Evolutionary conservation across 2,329 filamentous ascomycete species (phyloP).

Genomic region (Botrytis cinerea): DNA sequence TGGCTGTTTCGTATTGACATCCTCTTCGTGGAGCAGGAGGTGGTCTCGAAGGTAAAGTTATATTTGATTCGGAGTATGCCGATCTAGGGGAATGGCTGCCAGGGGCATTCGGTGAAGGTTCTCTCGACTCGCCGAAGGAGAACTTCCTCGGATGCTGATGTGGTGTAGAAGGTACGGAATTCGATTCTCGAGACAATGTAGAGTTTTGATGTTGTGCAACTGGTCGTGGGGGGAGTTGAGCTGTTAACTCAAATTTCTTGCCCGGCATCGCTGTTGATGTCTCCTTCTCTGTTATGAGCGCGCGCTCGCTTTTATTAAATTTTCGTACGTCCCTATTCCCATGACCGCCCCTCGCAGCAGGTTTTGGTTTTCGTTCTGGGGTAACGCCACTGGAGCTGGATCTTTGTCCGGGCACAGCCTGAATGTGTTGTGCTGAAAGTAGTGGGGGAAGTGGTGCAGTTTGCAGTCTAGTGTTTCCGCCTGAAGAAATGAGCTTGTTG

Average conservation of each 20-base stretch:
- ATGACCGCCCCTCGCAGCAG: constrained; percentile 53
- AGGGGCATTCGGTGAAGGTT: constrained; percentile 76
- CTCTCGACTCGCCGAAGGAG: constrained; percentile 73
- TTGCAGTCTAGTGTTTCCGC: constrained; percentile 53
- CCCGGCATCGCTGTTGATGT: constrained; percentile 41
- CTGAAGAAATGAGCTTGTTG: constrained; percentile 63
- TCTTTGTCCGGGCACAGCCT: constrained; percentile 52
- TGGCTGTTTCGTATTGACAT: constrained; percentile 88
- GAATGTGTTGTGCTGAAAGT: constrained; percentile 57
- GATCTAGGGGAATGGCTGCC: constrained; percentile 86
- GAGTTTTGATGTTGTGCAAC: constrained; percentile 50
- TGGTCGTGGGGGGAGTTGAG: constrained; percentile 38
- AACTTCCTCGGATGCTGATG: constrained; percentile 85
- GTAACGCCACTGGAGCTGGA: constrained; percentile 54
- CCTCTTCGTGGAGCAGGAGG: constrained; percentile 59
- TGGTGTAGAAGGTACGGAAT: constrained; percentile 89
- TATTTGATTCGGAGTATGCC: constrained; percentile 85
- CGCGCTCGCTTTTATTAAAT: constrained; percentile 61
- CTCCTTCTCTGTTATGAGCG: constrained; percentile 62
- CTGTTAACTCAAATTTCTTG: constrained; percentile 40
- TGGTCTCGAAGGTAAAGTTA: constrained; percentile 67
- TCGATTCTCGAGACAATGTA: constrained; percentile 67
- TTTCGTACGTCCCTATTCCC: constrained; percentile 62
- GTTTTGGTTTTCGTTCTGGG: constrained; percentile 44
- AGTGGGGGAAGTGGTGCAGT: constrained; percentile 57